A percentile compares a stretch with the other conserved stretches of the same genome.
These are phyloP conservation scores for Monascus ruber DNA, from an alignment of 2,329 filamentous ascomycete species.

Conservation along the genomic window DNA sequence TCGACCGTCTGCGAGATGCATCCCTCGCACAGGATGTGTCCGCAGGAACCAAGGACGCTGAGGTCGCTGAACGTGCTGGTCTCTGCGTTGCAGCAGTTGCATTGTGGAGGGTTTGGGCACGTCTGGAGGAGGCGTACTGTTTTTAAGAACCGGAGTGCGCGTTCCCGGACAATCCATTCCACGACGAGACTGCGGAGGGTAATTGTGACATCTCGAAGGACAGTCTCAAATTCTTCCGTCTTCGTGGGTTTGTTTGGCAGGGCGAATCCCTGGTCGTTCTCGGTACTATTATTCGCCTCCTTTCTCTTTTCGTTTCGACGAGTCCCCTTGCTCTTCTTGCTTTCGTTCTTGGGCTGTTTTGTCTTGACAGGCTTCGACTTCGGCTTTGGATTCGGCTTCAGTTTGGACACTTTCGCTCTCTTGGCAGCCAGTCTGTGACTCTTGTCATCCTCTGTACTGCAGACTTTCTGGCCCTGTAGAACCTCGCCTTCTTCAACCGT, in stretches of 20 bases:
- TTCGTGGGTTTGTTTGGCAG: constrained; percentile 7
- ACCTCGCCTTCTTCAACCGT: not conserved
- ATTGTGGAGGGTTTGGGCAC: constrained; percentile 8
- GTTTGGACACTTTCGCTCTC: not conserved
- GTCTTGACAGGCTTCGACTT: not conserved
- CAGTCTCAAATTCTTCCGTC: constrained; percentile 7
- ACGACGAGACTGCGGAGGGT: constrained; percentile 9
- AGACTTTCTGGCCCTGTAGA: not conserved
- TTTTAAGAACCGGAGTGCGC: constrained; percentile 14
- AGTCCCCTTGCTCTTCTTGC: not conserved
- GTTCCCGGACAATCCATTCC: constrained; percentile 11
- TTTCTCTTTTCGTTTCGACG: not conserved
- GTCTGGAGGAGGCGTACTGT: constrained; percentile 11
- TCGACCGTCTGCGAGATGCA: constrained; percentile 21
- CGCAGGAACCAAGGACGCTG: constrained; percentile 38
- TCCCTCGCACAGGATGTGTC: constrained; percentile 38
- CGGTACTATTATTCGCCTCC: not conserved
- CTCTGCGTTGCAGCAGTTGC: constrained; percentile 22
- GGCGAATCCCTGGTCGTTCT: not conserved
- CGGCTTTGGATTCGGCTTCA: not conserved
- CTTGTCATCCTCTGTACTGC: too few relatives aligned
- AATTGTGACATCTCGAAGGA: constrained; percentile 10
- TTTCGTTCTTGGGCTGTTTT: not conserved
- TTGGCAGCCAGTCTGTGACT: not conserved
- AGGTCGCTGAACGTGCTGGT: constrained; percentile 18